A percentile compares a stretch with the other conserved stretches of the same genome.
These are phyloP conservation scores for Ceratocystiopsis brevicomis DNA, from an alignment of 2,329 filamentous ascomycete species.

Conservation along the genomic window DNA sequence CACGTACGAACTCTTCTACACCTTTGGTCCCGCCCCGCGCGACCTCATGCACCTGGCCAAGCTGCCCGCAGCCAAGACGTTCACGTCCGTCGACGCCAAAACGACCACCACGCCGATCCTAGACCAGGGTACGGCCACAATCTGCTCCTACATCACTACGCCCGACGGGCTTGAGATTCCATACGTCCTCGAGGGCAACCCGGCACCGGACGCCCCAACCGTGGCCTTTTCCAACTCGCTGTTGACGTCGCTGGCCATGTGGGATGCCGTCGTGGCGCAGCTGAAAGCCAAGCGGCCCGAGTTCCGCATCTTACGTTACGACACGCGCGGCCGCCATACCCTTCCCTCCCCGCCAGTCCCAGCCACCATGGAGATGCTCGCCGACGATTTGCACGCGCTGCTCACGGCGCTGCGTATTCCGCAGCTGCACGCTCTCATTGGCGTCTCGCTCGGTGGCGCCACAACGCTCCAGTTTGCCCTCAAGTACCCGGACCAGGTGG, in stretches of 20 bases:
- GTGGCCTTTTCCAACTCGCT: slow-evolving; percentile 67
- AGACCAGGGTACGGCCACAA: slow-evolving; percentile 17
- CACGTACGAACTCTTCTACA: slow-evolving; percentile 56
- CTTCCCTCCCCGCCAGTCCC: slow-evolving; percentile 28
- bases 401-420: slow-evolving; percentile 51
- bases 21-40: slow-evolving; percentile 56
- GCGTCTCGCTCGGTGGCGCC: slow-evolving; percentile 66
- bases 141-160: slow-evolving; percentile 45
- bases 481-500: slow-evolving; percentile 38
- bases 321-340: slow-evolving; percentile 48
- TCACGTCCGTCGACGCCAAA: slow-evolving; percentile 32
- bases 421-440: slow-evolving; percentile 47
- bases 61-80: slow-evolving; percentile 27
- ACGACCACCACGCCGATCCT: slow-evolving; percentile 33
- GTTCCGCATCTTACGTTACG: slow-evolving; percentile 60
- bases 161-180: slow-evolving; percentile 48
- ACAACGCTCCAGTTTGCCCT: slow-evolving; percentile 59
- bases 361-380: slow-evolving; percentile 44
- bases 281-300: slow-evolving; percentile 40
- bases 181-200: slow-evolving; percentile 58
- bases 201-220: slow-evolving; percentile 46
- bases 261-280: slow-evolving; percentile 52
- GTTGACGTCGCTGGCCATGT: slow-evolving; percentile 60
- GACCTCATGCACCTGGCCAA: slow-evolving; percentile 41
- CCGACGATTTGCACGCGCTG: slow-evolving; percentile 46